These are phyloP conservation scores for Nemania sp. DNA, from an alignment of 2,329 filamentous ascomycete genomes.

Conservation along the genomic window DNA sequence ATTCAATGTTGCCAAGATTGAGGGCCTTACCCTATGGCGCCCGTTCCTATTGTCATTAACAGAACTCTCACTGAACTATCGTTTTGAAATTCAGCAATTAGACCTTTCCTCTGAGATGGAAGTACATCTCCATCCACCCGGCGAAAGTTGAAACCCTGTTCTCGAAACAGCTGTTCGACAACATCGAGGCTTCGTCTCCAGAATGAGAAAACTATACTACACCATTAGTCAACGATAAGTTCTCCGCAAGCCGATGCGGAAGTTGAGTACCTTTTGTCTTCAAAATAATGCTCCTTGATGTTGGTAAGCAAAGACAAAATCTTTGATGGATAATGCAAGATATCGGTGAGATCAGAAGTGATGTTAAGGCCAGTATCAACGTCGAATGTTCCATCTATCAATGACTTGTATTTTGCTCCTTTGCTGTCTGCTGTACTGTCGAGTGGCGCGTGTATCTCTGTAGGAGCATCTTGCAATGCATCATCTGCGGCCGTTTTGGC, in stretches of 20 bases:
- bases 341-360: not conserved
- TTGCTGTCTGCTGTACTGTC: too few relatives aligned
- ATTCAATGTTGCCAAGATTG: too few relatives aligned
- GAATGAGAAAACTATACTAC: slow-evolving; percentile 41
- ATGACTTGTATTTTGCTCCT: too few relatives aligned
- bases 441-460: too few relatives aligned
- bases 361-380: not conserved
- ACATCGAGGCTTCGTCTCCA: slow-evolving; percentile 42
- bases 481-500: too few relatives aligned
- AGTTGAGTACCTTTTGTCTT: not conserved
- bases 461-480: too few relatives aligned
- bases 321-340: not conserved
- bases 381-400: too few relatives aligned
- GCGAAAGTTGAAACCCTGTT: slow-evolving; percentile 30
- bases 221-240: not conserved
- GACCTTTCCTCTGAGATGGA: slow-evolving; percentile 24
- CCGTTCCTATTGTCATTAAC: slow-evolving; percentile 40
- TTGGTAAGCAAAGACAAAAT: not conserved
- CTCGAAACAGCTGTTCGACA: slow-evolving; percentile 31
- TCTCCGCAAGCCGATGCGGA: not conserved
- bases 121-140: slow-evolving; percentile 37
- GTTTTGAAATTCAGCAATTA: slow-evolving; percentile 33
- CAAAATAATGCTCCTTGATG: not conserved
- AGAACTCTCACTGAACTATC: slow-evolving; percentile 30
- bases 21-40: slow-evolving; percentile 38